Base-by-base conservation (phyloP, 768 basidiomycete genomes). In the Tephrocybe sp. region DNA sequence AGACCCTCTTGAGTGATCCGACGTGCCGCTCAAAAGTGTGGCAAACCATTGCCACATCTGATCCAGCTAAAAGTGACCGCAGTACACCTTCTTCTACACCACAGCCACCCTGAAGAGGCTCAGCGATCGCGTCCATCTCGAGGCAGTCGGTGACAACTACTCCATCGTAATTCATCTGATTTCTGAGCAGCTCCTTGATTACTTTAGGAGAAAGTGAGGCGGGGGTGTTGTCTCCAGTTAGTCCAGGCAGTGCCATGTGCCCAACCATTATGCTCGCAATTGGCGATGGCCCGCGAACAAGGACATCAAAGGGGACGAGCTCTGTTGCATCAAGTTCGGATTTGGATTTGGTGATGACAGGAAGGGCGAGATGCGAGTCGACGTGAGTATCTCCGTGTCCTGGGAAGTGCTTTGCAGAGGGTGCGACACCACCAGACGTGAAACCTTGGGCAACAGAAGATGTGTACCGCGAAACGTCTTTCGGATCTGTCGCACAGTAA, bases 41-140 rank as follows among this genome's bases (percentile, higher is more conserved):
- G 55, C 86, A 89, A 36, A 86, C 79, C 87, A 89, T 88, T 3
- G 71, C 84, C n/a, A 89, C 66, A 50, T 89, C 88, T 14, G 82
- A 83, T 3, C 86, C 86, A 0, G 87, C 86, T 42, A 70, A 68
- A 37, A 88, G 60, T 4, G 80, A 78, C 52, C 73, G 62, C 15
- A 86, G 75, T 0, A 84, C 81, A 4, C 84, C 85, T 34, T 71
- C 72, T 48, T 76, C 73, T 3, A 75, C 68, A 5, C 82, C 82
- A 53, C 68, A 69, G 15, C 69, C 73, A 4, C 75, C 76, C 46
- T 71, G 65, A 10, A 73, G 69, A 15, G 69, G 68, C 24, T 75
- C 71, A 0, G 81, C 75, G 14, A 88, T 78, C 10, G 88, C 86
- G 42, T 83, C 83, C 87, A 90, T 88, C 67, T 88, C 86, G 20